A percentile compares a stretch with the other conserved stretches of the same genome.
Evolutionary conservation across 2,329 filamentous ascomycete species (phyloP).

Genomic region (Talaromyces sp.): DNA sequence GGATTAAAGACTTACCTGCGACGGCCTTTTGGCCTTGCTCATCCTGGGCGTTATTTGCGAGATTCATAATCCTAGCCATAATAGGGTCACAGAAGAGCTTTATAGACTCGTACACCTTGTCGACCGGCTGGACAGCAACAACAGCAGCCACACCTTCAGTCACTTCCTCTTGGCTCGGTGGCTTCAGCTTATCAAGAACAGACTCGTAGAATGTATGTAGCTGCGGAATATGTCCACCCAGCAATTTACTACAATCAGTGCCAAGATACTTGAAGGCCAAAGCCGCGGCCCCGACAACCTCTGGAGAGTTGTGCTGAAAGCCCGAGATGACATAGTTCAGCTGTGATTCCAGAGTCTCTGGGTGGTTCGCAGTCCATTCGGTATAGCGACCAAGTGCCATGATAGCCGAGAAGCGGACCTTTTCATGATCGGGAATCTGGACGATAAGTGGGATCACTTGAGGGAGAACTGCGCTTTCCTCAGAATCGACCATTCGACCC

Average conservation of each 20-base stretch:
- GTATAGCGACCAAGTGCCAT: conserved; percentile 97
- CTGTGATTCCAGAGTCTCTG: conserved; percentile 85
- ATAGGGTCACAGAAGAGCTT: conserved; percentile 93
- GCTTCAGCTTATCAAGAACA: conserved; percentile 78
- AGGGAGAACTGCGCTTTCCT: conserved; percentile 80
- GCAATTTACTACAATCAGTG: conserved; percentile 81
- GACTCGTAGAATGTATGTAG: conserved; percentile 90
- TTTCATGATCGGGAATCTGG: conserved; percentile 91
- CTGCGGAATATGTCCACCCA: conserved; percentile 76
- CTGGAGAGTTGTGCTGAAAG: conserved; percentile 80
- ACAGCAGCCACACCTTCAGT: conserved; percentile 93
- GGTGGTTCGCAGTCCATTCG: conserved; percentile 93
- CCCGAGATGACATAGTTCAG: conserved; percentile 93
- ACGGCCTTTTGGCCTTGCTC: conserved; percentile 79
- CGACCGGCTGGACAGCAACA: conserved; percentile 74
- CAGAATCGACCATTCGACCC: conserved; percentile 88
- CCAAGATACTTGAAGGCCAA: conserved; percentile 97
- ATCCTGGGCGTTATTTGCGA: conserved; percentile 78
- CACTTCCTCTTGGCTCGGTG: conserved; percentile 86
- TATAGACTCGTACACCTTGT: conserved; percentile 75
- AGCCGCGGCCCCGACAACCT: conserved; percentile 85
- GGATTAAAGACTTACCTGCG: conserved; percentile 52
- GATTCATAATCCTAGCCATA: conserved; percentile 73
- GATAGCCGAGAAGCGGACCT: conserved; percentile 95
- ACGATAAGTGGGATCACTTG: conserved; percentile 91